These are phyloP conservation scores for Posidonia oceanica DNA, from an alignment of 116 monocot genomes.

Conservation along the genomic window DNA sequence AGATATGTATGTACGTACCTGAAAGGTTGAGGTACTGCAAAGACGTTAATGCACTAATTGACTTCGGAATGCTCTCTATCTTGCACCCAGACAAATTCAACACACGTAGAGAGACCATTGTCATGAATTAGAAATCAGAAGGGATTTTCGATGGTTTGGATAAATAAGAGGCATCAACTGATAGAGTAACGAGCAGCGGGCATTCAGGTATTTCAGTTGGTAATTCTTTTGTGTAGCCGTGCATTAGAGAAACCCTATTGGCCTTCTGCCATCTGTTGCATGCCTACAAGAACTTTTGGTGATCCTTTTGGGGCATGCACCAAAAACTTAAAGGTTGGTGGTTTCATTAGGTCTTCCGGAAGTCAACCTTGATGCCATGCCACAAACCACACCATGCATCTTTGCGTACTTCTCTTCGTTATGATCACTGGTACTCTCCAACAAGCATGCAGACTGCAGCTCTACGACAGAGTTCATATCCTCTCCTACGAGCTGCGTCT, in stretches of 20 bases:
- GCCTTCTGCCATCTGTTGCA: constrained; percentile 11
- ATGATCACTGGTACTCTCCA: constrained; percentile 6
- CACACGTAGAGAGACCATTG: constrained; percentile 10
- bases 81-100: constrained; percentile 13
- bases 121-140: not conserved
- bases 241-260: constrained; percentile 21
- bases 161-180: constrained; percentile 10
- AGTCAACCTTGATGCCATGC: constrained; percentile 38
- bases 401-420: constrained; percentile 3
- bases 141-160: constrained; percentile 2
- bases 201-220: not conserved
- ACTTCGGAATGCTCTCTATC: constrained; percentile 10
- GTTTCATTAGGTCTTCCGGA: constrained; percentile 7
- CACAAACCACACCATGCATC: constrained; percentile 30
- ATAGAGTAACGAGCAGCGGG: constrained; percentile 4
- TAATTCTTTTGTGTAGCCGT: not conserved
- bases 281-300: not conserved
- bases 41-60: constrained; percentile 1
- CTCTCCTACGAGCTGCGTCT: constrained; percentile 9
- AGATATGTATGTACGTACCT: constrained; percentile 9
- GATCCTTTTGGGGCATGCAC: constrained; percentile 2
- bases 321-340: constrained; percentile 19
- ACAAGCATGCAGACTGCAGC: constrained; percentile 21
- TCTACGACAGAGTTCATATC: constrained; percentile 11
- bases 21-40: constrained; percentile 28